Evolutionary conservation across 768 basidiomycete genomes (phyloP), one percentile per base, ranked within the genome.

Genomic region (Antrodiella citrinella): DNA sequence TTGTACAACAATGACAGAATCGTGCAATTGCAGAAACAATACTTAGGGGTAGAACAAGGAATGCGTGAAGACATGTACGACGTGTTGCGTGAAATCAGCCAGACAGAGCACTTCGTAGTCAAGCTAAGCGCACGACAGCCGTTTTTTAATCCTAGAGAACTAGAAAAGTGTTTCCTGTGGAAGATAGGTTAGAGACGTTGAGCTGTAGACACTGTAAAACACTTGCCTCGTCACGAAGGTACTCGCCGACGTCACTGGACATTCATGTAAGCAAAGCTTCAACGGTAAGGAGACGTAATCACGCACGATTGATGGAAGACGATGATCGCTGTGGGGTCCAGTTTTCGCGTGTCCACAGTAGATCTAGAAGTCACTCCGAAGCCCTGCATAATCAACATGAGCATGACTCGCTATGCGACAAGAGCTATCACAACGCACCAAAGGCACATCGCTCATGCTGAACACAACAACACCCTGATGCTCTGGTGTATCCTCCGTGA

Each of bases 161-260:
- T 49, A 91, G 67, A 91, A 90, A 40, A 91, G 72, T 11, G 87
- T 90, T 59, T 91, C 89, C 89, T 87, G 55, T 4, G 46, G 52
- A 38, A 26, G 48, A 48, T 4, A n/a, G n/a, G n/a, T n/a, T n/a
- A n/a, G n/a, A n/a, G n/a, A n/a, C n/a, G n/a, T n/a, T n/a, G n/a
- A n/a, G n/a, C n/a, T n/a, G n/a, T n/a, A n/a, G n/a, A n/a, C n/a
- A n/a, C n/a, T 41, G 30, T 21, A 19, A 15, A 7, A 24, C 44
- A 61, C 71, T 60, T 52, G 90, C 94, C 75, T 97, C 96, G 63
- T 99, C 96, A 59, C 96, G 84, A 24, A 99, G 72, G 65, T 98
- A 99, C 73, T 99, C 96, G 51, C 96, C 96, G 20, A 98, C 91
- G 67, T 99, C 96, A 44, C 92, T 96, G 61, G n/a, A n/a, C n/a